Base-by-base conservation (phyloP, 1,139 yeast genomes). In the Hemisphaericaspora subhashii region DNA sequence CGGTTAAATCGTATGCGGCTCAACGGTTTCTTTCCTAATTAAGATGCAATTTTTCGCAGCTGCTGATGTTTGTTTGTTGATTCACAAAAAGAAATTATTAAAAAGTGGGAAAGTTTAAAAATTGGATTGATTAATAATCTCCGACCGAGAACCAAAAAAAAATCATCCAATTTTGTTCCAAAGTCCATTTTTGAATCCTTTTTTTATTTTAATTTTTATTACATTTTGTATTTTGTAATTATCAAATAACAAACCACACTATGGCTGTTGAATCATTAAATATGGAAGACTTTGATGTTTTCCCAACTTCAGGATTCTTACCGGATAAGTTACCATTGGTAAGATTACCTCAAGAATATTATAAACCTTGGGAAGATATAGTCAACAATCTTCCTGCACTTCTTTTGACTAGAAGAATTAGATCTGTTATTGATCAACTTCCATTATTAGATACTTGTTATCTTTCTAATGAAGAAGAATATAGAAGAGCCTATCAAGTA, bases 401-500 rank as follows among this genome's bases (percentile, higher is more conserved):
- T 40, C 70, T 89, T 23, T 68, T 86, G 47, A 78, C 94, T 5
- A 76, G 77, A 46, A 68, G 80, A 42, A 65, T 89, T 23, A 68
- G 96, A 42, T 38, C 51, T 1, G 62, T 77, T 15, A 77, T 88
- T 14, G 90, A 87, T 50, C 40, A 65, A 25, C 52, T 88, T 50
- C 86, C 87, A 0, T 44, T 70, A 1, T 66, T 88, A 33, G 53
- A 72, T 2, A 70, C 76, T 0, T 71, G 66, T 4, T 50, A 62
- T 8, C 67, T 88, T 25, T 48, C 50, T 3, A 72, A 59, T 26
- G 57, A 60, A 30, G 66, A 69, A 15, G 82, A 88, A 50, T 72
- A 74, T 57, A 76, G 95, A 55, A 73, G 97, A 48, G 96, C 96
- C 0, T 86, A 86, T 59, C 81, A 85, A 15, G 68, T 87, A 3